phyloP scores from a whole-genome alignment of 768 basidiomycete genomes.

The Trametes maxima region DNA sequence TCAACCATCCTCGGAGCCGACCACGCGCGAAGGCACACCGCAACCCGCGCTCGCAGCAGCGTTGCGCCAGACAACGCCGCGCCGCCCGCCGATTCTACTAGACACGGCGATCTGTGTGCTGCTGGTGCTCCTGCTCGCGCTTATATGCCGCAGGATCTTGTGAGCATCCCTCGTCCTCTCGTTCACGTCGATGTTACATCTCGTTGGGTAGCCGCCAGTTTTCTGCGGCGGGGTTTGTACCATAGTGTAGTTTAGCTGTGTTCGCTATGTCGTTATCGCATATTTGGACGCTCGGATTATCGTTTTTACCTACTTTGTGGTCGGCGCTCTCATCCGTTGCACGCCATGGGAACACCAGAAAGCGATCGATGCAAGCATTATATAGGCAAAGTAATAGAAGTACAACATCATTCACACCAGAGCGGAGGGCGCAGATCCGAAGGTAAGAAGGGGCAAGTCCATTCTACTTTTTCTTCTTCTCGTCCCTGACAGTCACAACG shows the following conservation, averaged over 20 bases:
- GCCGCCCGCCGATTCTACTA: conserved; percentile 60
- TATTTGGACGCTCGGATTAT: not conserved
- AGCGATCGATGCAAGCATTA: not conserved
- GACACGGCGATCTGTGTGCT: conserved; percentile 77
- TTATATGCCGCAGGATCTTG: conserved; percentile 63
- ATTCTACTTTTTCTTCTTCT: conserved; percentile 60
- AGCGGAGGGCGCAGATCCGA: not conserved
- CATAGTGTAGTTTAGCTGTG: conserved; percentile 17
- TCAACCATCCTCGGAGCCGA: not conserved
- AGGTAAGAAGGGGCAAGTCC: not conserved
- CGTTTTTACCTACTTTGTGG: not conserved
- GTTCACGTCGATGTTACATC: not conserved
- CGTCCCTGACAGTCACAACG: conserved; percentile 73
- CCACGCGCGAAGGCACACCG: conserved; percentile 15
- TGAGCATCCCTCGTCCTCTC: conserved; percentile 22
- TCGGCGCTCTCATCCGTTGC: not conserved
- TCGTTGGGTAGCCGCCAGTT: not conserved
- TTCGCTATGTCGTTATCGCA: conserved; percentile 1
- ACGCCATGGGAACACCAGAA: not conserved
- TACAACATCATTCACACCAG: conserved; percentile 13
- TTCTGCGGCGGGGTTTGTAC: conserved; percentile 1
- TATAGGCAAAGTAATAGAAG: conserved; percentile 11
- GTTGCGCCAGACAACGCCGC: conserved; percentile 16
- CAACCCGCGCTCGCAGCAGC: conserved; percentile 22
- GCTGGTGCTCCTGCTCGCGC: conserved; percentile 65